Evolutionary conservation across 345 rosid genomes (phyloP).

Genomic region (Dipteronia sinensis): DNA sequence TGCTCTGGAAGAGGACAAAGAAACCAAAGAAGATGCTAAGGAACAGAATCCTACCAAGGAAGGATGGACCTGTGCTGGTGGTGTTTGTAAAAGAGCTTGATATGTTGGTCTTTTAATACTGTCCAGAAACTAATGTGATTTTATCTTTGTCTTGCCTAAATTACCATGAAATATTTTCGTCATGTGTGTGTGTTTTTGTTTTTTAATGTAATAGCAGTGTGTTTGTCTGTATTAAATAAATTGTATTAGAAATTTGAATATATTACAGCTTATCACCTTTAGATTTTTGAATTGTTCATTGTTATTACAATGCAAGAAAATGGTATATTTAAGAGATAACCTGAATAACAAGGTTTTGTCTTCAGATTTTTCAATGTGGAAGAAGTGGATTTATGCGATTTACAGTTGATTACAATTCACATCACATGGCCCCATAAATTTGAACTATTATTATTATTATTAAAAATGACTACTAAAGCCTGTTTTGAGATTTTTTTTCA

Average conservation of each 20-base stretch:
- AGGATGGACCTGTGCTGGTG: conserved; percentile 61
- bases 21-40: conserved; percentile 12
- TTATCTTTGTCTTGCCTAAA: neutral
- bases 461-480: too few relatives aligned
- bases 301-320: too few relatives aligned
- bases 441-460: too few relatives aligned
- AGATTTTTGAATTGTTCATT: too few relatives aligned
- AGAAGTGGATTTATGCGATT: too few relatives aligned
- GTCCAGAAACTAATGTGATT: neutral
- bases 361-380: too few relatives aligned
- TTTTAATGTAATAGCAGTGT: neutral
- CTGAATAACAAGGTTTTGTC: too few relatives aligned
- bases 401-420: too few relatives aligned
- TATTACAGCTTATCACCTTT: too few relatives aligned
- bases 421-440: too few relatives aligned
- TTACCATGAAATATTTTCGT: neutral
- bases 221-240: neutral
- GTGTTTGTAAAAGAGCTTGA: conserved; percentile 53
- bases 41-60: conserved; percentile 28
- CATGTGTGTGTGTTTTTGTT: neutral
- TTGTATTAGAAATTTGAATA: neutral
- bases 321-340: too few relatives aligned
- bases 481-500: too few relatives aligned
- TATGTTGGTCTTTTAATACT: neutral
- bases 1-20: conserved; percentile 33